Conservation (phyloP, 2,329 filamentous ascomycete species). For the Xylariaceae sp. region DNA sequence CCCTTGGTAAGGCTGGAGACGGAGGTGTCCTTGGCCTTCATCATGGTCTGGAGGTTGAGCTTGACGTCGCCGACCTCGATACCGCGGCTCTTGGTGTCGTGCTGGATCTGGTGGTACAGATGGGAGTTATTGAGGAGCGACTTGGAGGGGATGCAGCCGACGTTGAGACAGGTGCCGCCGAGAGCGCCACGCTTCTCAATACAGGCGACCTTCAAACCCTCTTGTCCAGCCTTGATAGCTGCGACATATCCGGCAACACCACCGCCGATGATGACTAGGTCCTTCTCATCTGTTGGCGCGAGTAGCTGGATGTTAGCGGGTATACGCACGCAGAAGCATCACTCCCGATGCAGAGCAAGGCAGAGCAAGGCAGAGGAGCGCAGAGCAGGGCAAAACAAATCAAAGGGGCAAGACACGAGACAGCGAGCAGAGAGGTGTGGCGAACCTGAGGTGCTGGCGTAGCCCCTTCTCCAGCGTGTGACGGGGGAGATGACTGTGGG, state of each 20-base stretch:
- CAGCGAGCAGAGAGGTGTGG: background rate
- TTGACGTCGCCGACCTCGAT: constrained; percentile 98
- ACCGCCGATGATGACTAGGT: constrained; percentile 95
- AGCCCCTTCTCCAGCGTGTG: constrained; percentile 54
- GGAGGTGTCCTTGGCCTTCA: constrained; percentile 97
- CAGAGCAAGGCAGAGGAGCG: background rate
- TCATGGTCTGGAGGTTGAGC: constrained; percentile 90
- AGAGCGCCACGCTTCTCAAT: constrained; percentile 97
- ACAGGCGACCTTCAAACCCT: constrained; percentile 93
- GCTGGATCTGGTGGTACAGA: constrained; percentile 92
- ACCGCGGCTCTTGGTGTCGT: constrained; percentile 95
- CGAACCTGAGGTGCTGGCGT: constrained; percentile 54
- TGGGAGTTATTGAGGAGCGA: constrained; percentile 99
- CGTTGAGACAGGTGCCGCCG: constrained; percentile 96
- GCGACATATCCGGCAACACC: constrained; percentile 98
- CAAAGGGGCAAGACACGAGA: background rate
- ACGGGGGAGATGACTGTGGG: constrained; percentile 46
- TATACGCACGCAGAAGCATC: too few species aligned
- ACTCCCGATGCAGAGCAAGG: constrained; percentile 18
- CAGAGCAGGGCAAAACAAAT: constrained; percentile 20
- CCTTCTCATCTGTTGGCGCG: constrained; percentile 71
- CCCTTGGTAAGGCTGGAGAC: constrained; percentile 90
- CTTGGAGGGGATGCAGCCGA: constrained; percentile 98
- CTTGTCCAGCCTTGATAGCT: constrained; percentile 97
- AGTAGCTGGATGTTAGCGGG: constrained; percentile 34